Conservation (phyloP, 1,284 basidiomycete species). For the Sutorius eximius region DNA sequence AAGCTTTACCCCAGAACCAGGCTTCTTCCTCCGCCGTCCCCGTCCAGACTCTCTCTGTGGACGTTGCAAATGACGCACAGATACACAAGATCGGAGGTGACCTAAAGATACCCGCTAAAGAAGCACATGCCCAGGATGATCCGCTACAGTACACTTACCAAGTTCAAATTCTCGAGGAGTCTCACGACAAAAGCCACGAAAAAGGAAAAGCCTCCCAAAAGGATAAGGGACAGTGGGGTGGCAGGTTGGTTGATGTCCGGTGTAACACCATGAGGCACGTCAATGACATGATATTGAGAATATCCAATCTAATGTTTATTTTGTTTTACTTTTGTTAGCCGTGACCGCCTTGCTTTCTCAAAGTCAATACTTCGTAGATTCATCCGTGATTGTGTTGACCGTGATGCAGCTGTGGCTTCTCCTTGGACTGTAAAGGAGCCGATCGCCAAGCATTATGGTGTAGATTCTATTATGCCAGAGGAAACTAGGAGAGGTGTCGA, state of each 20-base stretch:
- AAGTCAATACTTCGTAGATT: conserved; percentile 96
- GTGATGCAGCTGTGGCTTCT: conserved; percentile 87
- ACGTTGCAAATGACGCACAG: conserved; percentile 41
- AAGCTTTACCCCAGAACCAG: conserved; percentile 37
- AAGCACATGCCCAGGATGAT: conserved; percentile 74
- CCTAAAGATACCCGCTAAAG: conserved; percentile 72
- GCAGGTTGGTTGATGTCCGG: conserved; percentile 77
- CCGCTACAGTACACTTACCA: conserved; percentile 86
- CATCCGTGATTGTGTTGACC: conserved; percentile 90
- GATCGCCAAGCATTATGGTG: conserved; percentile 81
- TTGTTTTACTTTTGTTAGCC: conserved; percentile 46
- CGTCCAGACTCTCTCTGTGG: conserved; percentile 32
- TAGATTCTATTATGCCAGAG: conserved; percentile 83
- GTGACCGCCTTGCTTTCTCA: conserved; percentile 92
- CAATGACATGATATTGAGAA: conserved; percentile 4
- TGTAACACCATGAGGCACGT: conserved; percentile 78
- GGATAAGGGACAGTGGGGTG: conserved; percentile 59
- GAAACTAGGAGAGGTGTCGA: conserved; percentile 79
- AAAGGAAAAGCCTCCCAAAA: conserved; percentile 54
- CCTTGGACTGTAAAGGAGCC: conserved; percentile 92
- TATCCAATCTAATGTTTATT: conserved; percentile 2
- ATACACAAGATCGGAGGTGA: conserved; percentile 77
- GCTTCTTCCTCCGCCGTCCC: conserved; percentile 35
- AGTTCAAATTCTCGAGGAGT: conserved; percentile 80
- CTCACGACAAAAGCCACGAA: conserved; percentile 65